Evolutionary conservation across 148 eudicot species (phyloP).

Genomic region (Vaccinium myrtillus): DNA sequence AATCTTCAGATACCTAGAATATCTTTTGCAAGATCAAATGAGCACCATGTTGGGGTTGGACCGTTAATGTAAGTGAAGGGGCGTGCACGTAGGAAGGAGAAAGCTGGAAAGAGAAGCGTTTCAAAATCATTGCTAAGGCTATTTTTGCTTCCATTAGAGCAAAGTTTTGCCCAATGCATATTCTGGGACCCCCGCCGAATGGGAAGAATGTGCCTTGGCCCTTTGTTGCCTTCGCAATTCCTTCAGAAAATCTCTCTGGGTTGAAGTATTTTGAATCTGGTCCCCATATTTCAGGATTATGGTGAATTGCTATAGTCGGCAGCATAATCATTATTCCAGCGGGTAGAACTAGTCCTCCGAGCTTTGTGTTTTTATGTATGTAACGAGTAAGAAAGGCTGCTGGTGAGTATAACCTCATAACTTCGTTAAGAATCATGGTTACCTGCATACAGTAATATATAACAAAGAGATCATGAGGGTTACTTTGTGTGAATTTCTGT

Average conservation of each 20-base stretch:
- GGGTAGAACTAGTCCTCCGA: slow-evolving; percentile 44
- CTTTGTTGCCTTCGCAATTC: slow-evolving; percentile 44
- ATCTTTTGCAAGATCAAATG: slow-evolving; percentile 24
- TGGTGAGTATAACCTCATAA: slow-evolving; percentile 48
- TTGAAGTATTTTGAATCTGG: slow-evolving; percentile 50
- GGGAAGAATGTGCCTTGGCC: neutral
- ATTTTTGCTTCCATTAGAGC: slow-evolving; percentile 51
- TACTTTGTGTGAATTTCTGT: neutral
- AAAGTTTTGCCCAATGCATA: slow-evolving; percentile 56
- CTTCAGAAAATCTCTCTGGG: slow-evolving; percentile 57
- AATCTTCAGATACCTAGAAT: slow-evolving; percentile 8
- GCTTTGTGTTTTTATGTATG: slow-evolving; percentile 19
- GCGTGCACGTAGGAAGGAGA: slow-evolving; percentile 58
- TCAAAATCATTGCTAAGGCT: slow-evolving; percentile 42
- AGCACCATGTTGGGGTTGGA: slow-evolving; percentile 57
- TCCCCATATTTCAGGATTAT: slow-evolving; percentile 54
- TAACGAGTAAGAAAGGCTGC: slow-evolving; percentile 15
- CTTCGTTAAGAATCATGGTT: slow-evolving; percentile 56
- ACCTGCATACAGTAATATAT: slow-evolving; percentile 25
- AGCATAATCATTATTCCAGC: slow-evolving; percentile 28
- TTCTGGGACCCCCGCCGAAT: slow-evolving; percentile 56
- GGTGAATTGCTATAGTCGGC: slow-evolving; percentile 31
- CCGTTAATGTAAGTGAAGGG: slow-evolving; percentile 32
- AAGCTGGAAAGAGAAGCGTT: slow-evolving; percentile 37
- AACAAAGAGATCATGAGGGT: neutral